phyloP scores from a whole-genome alignment of 2,329 filamentous ascomycete species.

The Phoma herbarum region DNA sequence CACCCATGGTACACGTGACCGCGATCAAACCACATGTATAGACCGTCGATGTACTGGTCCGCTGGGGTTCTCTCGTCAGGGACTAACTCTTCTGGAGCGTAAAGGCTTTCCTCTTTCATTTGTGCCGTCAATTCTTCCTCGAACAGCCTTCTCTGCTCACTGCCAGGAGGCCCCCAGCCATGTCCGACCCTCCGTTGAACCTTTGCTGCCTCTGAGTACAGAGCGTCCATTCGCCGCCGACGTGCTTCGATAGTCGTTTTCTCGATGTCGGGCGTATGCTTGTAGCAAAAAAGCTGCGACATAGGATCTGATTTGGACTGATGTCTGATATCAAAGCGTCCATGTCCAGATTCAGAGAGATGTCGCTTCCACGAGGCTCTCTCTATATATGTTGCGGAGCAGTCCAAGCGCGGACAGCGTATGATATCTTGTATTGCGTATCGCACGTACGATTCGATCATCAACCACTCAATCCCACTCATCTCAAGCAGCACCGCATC shows the following conservation, averaged over 20 bases:
- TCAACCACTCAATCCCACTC: conserved; percentile 15
- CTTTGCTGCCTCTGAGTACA: neutral
- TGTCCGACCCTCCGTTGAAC: conserved; percentile 9
- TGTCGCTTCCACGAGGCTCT: conserved; percentile 2
- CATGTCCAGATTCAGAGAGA: neutral
- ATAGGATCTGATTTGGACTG: neutral
- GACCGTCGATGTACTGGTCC: neutral
- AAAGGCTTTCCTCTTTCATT: conserved; percentile 5
- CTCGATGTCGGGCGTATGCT: conserved; percentile 3
- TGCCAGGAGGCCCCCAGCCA: conserved; percentile 8
- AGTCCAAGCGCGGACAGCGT: conserved; percentile 17
- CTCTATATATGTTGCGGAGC: conserved; percentile 2
- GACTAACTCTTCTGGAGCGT: neutral
- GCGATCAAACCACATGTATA: neutral
- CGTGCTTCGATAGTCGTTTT: neutral
- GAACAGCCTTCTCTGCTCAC: conserved; percentile 16
- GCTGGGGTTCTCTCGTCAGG: neutral
- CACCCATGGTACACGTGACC: neutral
- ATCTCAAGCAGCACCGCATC: neutral
- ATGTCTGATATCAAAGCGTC: neutral
- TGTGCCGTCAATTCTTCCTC: conserved; percentile 12
- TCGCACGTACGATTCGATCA: conserved; percentile 15
- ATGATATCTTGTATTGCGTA: conserved; percentile 13
- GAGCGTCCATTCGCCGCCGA: neutral
- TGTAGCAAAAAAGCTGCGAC: neutral